Evolutionary conservation across 148 eudicot genomes (phyloP).

Genomic region (Silene conica): DNA sequence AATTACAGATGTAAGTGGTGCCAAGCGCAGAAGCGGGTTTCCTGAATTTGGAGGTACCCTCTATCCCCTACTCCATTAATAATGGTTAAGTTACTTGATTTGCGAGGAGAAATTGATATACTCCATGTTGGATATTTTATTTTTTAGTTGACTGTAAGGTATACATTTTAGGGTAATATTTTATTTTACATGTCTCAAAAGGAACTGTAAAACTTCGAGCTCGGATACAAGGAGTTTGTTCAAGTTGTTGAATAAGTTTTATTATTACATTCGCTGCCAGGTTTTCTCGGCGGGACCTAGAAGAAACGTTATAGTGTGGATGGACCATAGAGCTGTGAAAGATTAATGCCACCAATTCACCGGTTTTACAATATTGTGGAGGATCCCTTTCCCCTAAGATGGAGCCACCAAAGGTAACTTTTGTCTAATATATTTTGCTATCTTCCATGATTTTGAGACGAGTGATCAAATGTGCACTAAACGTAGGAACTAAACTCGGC

Average conservation of each 20-base stretch:
- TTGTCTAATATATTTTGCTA: conserved; percentile 9
- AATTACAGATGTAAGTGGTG: conserved; percentile 29
- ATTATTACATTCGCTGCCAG: too few relatives aligned
- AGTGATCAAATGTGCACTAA: conserved; percentile 2
- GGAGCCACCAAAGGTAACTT: conserved; percentile 93
- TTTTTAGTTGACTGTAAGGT: too few relatives aligned
- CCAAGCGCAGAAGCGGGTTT: conserved; percentile 38
- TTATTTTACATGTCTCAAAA: too few relatives aligned
- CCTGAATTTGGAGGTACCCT: conserved; percentile 64
- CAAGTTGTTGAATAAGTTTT: too few relatives aligned
- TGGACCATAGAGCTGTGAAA: conserved; percentile 99
- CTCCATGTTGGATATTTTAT: too few relatives aligned
- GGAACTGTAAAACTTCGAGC: too few relatives aligned
- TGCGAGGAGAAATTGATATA: too few relatives aligned
- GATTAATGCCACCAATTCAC: conserved; percentile 77
- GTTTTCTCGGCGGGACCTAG: too few relatives aligned
- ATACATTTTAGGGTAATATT: too few relatives aligned
- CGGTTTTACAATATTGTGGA: conserved; percentile 94
- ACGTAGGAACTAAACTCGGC: neutral
- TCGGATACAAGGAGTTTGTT: too few relatives aligned
- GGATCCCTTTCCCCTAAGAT: conserved; percentile 96
- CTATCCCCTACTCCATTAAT: neutral
- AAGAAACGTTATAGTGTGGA: conserved; percentile 97
- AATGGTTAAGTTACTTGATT: too few relatives aligned
- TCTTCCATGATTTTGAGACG: neutral